phyloP scores from a whole-genome alignment of 2,329 filamentous ascomycete species.

The Penicillium frequentans region DNA sequence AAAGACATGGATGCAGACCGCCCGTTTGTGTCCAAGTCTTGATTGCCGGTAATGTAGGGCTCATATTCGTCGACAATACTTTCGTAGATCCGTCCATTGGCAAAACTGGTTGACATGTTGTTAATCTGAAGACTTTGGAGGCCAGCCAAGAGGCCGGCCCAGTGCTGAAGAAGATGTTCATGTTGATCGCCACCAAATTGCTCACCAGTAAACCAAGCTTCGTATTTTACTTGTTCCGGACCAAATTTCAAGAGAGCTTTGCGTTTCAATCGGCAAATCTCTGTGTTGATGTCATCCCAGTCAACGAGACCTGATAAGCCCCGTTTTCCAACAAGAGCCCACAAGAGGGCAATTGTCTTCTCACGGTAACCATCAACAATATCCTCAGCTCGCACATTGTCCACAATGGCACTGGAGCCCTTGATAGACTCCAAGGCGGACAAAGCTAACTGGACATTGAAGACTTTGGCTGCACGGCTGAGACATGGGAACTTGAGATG shows the following conservation, averaged over 20 bases:
- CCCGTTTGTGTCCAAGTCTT: neutral
- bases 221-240: constrained; percentile 17
- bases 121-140: constrained; percentile 47
- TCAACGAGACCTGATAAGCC: constrained; percentile 57
- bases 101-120: constrained; percentile 61
- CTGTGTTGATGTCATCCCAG: constrained; percentile 54
- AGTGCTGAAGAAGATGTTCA: constrained; percentile 52
- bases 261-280: constrained; percentile 48
- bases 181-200: constrained; percentile 30
- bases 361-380: constrained; percentile 66
- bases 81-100: constrained; percentile 54
- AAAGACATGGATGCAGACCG: constrained; percentile 17
- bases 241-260: constrained; percentile 20
- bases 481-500: constrained; percentile 60
- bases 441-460: constrained; percentile 61
- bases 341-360: constrained; percentile 62
- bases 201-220: constrained; percentile 22
- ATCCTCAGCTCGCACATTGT: constrained; percentile 54
- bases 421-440: constrained; percentile 50
- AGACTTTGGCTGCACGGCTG: constrained; percentile 56
- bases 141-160: constrained; percentile 55
- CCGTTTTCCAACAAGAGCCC: constrained; percentile 59
- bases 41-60: constrained; percentile 34
- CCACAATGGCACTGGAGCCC: constrained; percentile 42
- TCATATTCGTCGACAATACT: constrained; percentile 60